These are phyloP conservation scores for Candida orba DNA, from an alignment of 805 yeast species.

Conservation along the genomic window DNA sequence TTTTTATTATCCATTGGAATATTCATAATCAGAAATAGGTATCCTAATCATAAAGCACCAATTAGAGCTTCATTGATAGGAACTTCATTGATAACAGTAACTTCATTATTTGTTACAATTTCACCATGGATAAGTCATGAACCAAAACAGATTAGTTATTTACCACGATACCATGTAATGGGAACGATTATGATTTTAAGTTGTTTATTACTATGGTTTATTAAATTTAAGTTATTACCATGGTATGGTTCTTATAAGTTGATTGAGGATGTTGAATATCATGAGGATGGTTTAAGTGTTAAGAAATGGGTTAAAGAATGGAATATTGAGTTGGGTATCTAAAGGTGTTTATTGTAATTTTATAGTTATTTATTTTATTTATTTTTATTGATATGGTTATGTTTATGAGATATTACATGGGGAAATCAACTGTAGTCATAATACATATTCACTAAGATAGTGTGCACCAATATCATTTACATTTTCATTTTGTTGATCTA, in stretches of 20 bases:
- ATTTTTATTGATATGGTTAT: too few species aligned
- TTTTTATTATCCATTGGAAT: conserved; percentile 50
- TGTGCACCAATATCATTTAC: too few species aligned
- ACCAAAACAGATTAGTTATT: conserved; percentile 7
- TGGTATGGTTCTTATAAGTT: conserved; percentile 38
- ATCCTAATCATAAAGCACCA: conserved; percentile 42
- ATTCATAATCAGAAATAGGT: conserved; percentile 42
- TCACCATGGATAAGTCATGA: conserved; percentile 36
- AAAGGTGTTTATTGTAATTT: too few species aligned
- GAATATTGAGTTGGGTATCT: background rate
- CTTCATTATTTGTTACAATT: conserved; percentile 41
- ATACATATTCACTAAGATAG: too few species aligned
- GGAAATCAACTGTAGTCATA: too few species aligned
- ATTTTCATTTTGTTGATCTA: too few species aligned
- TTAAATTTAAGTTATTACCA: conserved; percentile 45
- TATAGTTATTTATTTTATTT: too few species aligned
- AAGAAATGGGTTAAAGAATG: conserved; percentile 45
- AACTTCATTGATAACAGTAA: conserved; percentile 35
- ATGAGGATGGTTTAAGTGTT: conserved; percentile 52
- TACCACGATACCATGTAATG: conserved; percentile 33
- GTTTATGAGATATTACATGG: too few species aligned
- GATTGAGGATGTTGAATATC: conserved; percentile 30
- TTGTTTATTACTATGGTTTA: conserved; percentile 50
- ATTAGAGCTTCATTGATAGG: conserved; percentile 46
- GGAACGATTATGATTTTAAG: conserved; percentile 34